Evolutionary conservation across 192 early-diverging fungal genomes (phyloP).

Genomic region (Lobosporangium transversale): DNA sequence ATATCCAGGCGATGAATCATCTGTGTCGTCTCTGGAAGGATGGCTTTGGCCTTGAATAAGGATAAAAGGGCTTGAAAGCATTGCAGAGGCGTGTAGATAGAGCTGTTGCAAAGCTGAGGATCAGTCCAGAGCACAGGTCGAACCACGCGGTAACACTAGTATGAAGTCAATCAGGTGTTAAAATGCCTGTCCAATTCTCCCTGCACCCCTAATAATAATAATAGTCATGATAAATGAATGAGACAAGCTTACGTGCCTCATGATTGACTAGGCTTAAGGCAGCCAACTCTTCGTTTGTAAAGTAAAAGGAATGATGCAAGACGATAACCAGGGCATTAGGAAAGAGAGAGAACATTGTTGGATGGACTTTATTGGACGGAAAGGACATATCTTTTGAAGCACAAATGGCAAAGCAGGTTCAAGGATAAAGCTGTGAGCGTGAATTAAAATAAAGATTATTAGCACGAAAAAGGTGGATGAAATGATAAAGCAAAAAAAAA

Average conservation of each 20-base stretch:
- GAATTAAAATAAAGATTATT: not conserved
- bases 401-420: not conserved
- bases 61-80: constrained; percentile 33
- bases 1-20: constrained; percentile 30
- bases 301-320: not conserved
- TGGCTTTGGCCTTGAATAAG: constrained; percentile 6
- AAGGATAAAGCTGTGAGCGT: not conserved
- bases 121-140: constrained; percentile 21
- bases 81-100: constrained; percentile 36
- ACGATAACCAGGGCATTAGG: constrained; percentile 37
- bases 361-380: not conserved
- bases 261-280: constrained; percentile 35
- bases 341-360: constrained; percentile 43
- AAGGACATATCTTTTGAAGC: too few relatives aligned
- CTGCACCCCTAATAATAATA: too few relatives aligned
- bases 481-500: too few relatives aligned
- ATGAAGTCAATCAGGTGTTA: not conserved
- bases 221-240: not conserved
- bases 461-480: too few relatives aligned
- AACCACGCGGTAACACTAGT: constrained; percentile 30
- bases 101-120: constrained; percentile 32
- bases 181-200: too few relatives aligned
- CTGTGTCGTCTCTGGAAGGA: constrained; percentile 1
- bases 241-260: constrained; percentile 18
- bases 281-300: constrained; percentile 28